Evolutionary conservation across 2,329 filamentous ascomycete genomes (phyloP).

Genomic region (Dothidotthia symphoricarpi): DNA sequence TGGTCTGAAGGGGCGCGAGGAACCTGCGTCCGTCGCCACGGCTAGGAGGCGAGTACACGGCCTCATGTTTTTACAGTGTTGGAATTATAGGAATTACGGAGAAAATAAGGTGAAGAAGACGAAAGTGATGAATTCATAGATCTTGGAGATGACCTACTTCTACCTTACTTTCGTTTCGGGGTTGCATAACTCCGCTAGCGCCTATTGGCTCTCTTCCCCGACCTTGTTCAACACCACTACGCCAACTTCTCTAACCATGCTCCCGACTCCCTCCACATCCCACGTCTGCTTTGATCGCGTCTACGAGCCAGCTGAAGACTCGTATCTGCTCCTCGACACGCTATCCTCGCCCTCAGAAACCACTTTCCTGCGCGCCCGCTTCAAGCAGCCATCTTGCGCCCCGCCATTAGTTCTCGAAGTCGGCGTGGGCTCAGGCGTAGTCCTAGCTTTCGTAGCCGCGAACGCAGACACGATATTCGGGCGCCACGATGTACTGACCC

Average conservation of each 20-base stretch:
- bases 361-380: conserved; percentile 65
- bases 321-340: conserved; percentile 89
- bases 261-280: conserved; percentile 89
- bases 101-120: conserved; percentile 1
- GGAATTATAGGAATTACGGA: background rate
- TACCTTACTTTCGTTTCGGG: conserved; percentile 26
- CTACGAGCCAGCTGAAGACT: conserved; percentile 96
- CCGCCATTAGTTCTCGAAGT: conserved; percentile 72
- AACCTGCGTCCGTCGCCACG: conserved; percentile 36
- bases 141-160: conserved; percentile 11
- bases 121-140: conserved; percentile 14
- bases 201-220: conserved; percentile 17
- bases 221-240: conserved; percentile 11
- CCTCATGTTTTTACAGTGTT: conserved; percentile 27
- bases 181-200: conserved; percentile 16
- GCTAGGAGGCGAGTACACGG: conserved; percentile 31
- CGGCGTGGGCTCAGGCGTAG: conserved; percentile 87
- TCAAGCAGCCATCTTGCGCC: conserved; percentile 41
- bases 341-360: conserved; percentile 71
- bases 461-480: conserved; percentile 73
- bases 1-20: conserved; percentile 36
- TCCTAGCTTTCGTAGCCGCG: conserved; percentile 83
- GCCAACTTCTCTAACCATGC: conserved; percentile 56
- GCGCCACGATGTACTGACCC: conserved; percentile 64
- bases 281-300: conserved; percentile 86